Base-by-base conservation (phyloP, 805 yeast species). In the Wickerhamiella bombiphila region DNA sequence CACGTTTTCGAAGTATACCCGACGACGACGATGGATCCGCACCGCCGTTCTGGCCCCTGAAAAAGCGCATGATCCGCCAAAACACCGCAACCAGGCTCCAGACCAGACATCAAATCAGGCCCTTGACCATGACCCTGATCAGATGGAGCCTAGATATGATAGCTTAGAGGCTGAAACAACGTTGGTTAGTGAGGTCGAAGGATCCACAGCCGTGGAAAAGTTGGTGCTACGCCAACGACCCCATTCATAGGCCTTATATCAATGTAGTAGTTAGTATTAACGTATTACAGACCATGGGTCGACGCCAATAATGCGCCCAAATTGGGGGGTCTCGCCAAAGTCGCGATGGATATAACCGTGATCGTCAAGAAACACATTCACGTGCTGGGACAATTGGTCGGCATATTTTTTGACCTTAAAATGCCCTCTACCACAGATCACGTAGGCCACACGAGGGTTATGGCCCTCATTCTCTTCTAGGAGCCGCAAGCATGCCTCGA, bases 21-120 rank as follows among this genome's bases (percentile, higher is more conserved):
- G 98, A 57, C 71, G 95, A 54, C 72, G 98, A 63, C 69, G 96
- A 54, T 88, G 98, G 98, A 72, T 88, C 13, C 71, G 98, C 46
- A 82, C 93, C 1, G 98, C 98, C 0, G 93, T 82, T 56, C 65
- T 85, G 47, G n/a, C n/a, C n/a, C n/a, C n/a, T n/a, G n/a, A n/a
- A n/a, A n/a, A n/a, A n/a, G n/a, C n/a, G n/a, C n/a, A n/a, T n/a
- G n/a, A n/a, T n/a, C n/a, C n/a, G n/a, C n/a, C n/a, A n/a, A n/a
- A n/a, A n/a, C n/a, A n/a, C n/a, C n/a, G n/a, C n/a, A n/a, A n/a
- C n/a, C n/a, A n/a, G n/a, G n/a, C n/a, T n/a, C n/a, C n/a, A n/a
- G n/a, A n/a, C n/a, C n/a, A n/a, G n/a, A n/a, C n/a, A n/a, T n/a
- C n/a, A n/a, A n/a, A n/a, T n/a, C n/a, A n/a, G n/a, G n/a, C n/a